phyloP scores from a whole-genome alignment of 805 yeast species.

The Brettanomyces naardenensis region DNA sequence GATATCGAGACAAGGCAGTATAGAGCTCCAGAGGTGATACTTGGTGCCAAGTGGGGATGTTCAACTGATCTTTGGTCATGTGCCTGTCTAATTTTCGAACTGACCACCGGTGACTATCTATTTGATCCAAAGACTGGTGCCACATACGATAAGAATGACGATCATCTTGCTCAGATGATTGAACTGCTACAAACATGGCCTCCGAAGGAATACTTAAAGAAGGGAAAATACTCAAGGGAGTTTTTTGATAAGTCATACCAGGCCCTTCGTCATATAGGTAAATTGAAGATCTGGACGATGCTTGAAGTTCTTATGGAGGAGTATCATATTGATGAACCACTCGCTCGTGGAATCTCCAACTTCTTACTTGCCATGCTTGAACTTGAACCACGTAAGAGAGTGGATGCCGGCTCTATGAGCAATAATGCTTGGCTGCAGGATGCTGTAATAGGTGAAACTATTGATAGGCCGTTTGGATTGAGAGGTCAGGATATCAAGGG shows the following conservation, averaged over 20 bases:
- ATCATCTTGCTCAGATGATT: slow-evolving; percentile 91
- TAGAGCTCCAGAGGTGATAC: slow-evolving; percentile 79
- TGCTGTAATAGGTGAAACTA: slow-evolving; percentile 14
- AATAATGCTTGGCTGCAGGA: slow-evolving; percentile 46
- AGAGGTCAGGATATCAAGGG: slow-evolving; percentile 28
- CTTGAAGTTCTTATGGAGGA: slow-evolving; percentile 40
- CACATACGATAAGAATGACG: slow-evolving; percentile 82
- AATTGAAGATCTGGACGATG: slow-evolving; percentile 44
- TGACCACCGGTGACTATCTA: slow-evolving; percentile 87
- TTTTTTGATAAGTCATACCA: slow-evolving; percentile 30
- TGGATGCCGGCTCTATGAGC: slow-evolving; percentile 46
- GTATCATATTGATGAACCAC: slow-evolving; percentile 35
- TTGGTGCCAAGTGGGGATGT: slow-evolving; percentile 90
- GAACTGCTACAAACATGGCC: slow-evolving; percentile 42
- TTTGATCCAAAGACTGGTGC: slow-evolving; percentile 84
- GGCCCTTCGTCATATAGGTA: slow-evolving; percentile 34
- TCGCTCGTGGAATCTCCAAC: slow-evolving; percentile 33
- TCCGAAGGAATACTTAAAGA: slow-evolving; percentile 29
- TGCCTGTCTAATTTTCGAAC: slow-evolving; percentile 85
- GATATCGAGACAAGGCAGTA: slow-evolving; percentile 91
- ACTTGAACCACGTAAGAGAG: slow-evolving; percentile 40
- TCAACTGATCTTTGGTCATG: slow-evolving; percentile 94
- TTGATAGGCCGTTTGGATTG: slow-evolving; percentile 22
- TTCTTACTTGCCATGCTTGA: slow-evolving; percentile 44
- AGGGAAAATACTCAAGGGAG: slow-evolving; percentile 32